phyloP scores from a whole-genome alignment of 2,329 filamentous ascomycete genomes.

The Trichoderma atroviride region DNA sequence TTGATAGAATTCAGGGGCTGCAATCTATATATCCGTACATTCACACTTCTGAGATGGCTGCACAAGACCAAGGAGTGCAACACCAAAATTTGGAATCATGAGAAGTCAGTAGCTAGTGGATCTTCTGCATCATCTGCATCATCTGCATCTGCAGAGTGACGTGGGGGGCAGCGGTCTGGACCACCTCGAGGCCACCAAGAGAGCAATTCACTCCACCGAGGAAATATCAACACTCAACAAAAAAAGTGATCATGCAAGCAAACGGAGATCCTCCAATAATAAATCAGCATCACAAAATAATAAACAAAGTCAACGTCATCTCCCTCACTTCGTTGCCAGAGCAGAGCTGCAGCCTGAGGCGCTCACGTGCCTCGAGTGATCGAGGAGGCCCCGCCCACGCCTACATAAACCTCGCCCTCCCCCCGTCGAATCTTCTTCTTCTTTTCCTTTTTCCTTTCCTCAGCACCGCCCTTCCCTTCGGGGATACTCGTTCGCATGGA shows the following conservation, averaged over 20 bases:
- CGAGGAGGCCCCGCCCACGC: constrained; percentile 4
- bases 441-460: constrained; percentile 15
- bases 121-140: not conserved
- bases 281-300: not conserved
- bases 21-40: not conserved
- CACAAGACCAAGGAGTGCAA: not conserved
- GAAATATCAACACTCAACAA: not conserved
- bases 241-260: not conserved
- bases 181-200: not conserved
- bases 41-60: not conserved
- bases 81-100: not conserved
- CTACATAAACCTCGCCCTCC: constrained; percentile 27
- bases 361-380: constrained; percentile 24
- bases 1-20: constrained; percentile 3
- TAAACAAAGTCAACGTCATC: constrained; percentile 11
- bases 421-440: constrained; percentile 15
- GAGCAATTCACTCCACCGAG: not conserved
- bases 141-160: not conserved
- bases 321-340: not conserved
- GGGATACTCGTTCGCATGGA: not conserved
- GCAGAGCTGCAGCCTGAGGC: constrained; percentile 19
- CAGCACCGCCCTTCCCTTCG: constrained; percentile 8
- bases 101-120: not conserved
- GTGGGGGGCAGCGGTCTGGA: not conserved
- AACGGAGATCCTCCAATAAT: constrained; percentile 13